Percentiles rank a stretch among this genome's conserved stretches.
Evolutionary conservation across 2,329 filamentous ascomycete species (phyloP).

Genomic region (Cordyceps cateniannulata): DNA sequence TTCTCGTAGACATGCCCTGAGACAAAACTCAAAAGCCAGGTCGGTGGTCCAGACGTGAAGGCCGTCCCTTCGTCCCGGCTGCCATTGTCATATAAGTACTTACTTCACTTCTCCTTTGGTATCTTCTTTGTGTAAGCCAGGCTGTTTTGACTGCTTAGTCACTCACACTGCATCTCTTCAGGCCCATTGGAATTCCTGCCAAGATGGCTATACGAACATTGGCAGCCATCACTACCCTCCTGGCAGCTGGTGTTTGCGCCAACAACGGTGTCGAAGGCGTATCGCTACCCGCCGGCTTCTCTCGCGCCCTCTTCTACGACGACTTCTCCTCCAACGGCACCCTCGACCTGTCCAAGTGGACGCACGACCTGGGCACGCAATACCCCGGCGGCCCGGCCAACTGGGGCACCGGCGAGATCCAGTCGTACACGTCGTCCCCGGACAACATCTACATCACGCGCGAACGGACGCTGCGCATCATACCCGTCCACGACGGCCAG

Average conservation of each 20-base stretch:
- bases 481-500: constrained; percentile 21
- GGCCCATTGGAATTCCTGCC: neutral
- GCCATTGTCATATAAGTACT: neutral
- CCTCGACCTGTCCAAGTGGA: constrained; percentile 31
- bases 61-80: neutral
- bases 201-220: neutral
- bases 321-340: constrained; percentile 26
- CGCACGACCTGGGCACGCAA: constrained; percentile 35
- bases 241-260: neutral
- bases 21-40: constrained; percentile 1
- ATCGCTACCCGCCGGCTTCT: constrained; percentile 17
- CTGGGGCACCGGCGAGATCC: constrained; percentile 44
- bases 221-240: neutral
- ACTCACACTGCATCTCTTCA: neutral
- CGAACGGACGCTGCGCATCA: constrained; percentile 31
- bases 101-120: neutral
- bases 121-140: too few species aligned
- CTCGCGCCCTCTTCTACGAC: constrained; percentile 22
- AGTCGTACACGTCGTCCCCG: constrained; percentile 36
- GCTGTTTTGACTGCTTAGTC: neutral
- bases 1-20: neutral
- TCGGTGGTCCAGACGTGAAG: too few species aligned
- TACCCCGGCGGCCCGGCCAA: constrained; percentile 39
- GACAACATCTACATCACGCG: constrained; percentile 35
- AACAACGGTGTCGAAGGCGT: neutral